These are phyloP conservation scores for Cladosporium sp. DNA, from an alignment of 2,329 filamentous ascomycete species.

Conservation along the genomic window DNA sequence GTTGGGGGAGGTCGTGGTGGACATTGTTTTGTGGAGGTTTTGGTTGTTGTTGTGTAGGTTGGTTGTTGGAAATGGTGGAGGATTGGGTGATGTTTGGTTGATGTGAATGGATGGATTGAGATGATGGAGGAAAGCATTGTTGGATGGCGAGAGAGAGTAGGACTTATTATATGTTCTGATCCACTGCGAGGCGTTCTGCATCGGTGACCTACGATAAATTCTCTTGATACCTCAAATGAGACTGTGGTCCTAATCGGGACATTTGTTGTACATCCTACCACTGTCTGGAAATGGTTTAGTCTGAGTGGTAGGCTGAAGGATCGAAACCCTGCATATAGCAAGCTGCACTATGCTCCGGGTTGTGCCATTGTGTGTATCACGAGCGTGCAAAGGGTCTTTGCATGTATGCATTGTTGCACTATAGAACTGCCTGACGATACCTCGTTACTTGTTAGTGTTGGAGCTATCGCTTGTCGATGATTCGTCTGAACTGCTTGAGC, in stretches of 20 bases:
- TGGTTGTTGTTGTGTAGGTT: too few species aligned
- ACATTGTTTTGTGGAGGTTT: background rate
- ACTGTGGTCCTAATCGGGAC: background rate
- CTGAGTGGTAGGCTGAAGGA: background rate
- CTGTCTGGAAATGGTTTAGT: background rate
- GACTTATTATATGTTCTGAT: background rate
- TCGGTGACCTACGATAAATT: too few species aligned
- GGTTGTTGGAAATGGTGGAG: background rate
- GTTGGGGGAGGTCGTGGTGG: constrained; percentile 23
- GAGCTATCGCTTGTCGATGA: background rate
- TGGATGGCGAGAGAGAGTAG: background rate
- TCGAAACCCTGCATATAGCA: background rate
- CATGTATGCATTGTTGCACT: background rate
- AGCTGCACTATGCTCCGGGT: background rate
- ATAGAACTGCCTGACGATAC: background rate
- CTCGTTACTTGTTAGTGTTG: background rate
- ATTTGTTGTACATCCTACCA: background rate
- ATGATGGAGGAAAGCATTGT: background rate
- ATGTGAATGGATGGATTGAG: background rate
- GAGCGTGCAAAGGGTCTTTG: background rate
- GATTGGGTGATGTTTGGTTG: background rate
- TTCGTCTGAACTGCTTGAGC: background rate
- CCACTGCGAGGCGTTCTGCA: too few species aligned
- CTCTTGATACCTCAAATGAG: background rate
- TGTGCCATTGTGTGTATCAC: background rate